Base-by-base conservation (phyloP, 2,329 filamentous ascomycete genomes). In the Penicillium rolfsii region DNA sequence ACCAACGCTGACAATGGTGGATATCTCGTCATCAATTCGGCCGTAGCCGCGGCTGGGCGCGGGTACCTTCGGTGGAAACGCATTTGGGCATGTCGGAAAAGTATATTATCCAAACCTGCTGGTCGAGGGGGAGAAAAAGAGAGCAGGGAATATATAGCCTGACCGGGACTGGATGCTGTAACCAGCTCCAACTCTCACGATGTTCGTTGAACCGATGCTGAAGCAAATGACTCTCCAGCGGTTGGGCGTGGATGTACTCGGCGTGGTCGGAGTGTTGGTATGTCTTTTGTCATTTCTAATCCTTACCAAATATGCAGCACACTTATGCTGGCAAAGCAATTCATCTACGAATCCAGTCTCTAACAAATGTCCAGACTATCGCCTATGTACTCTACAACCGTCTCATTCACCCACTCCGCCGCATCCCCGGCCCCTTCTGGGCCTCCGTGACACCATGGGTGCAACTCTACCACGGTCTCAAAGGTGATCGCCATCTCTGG, bases 401-500 rank as follows among this genome's bases (percentile, higher is more conserved):
- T n/a, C 66, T 76, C 56, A 60, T 77, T 26, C 75, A 77, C 55
- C 74, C 74, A 0, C 67, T 77, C 3, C 71, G 68, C 8, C 67
- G 58, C 24, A 73, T 77, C 16, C 66, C 68, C 3, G 76, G 76
- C 0, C 73, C 73, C 3, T 60, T 73, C 55, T 69, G 74, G 19
- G 69, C 72, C 4, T 70, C 68, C 4, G 55, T 75, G 9, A 75
- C 71, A 11, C 73, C 74, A 16, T 84, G 79, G 65, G 84, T 88
- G 68, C 85, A 88, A 72, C 83, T 89, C 33, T 93, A 91, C 74
- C 87, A 92, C 67, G 89, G 89, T 52, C 90, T 87, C 77, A 88
- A 86, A 70, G 91, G 90, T 55, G 87, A 90, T 66, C 84, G 90
- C 1, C 90, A 93, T 71, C 82, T 93, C 19, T 86, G 90, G 70